Evolutionary conservation across 2,329 filamentous ascomycete genomes (phyloP).

Genomic region (Incumbomyces lentus): DNA sequence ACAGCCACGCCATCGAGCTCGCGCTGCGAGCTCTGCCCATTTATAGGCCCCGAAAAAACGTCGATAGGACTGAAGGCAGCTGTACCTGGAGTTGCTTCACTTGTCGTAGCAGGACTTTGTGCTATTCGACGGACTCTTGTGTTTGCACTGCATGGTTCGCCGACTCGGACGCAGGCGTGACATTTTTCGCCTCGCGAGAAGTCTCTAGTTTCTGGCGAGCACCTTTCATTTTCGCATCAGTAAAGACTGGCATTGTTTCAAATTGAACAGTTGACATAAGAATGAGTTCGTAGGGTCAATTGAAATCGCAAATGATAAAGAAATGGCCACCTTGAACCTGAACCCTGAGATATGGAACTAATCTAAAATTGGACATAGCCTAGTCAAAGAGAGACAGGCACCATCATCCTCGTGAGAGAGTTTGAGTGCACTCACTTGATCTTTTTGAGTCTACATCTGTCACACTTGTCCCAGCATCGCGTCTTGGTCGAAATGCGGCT

Average conservation of each 20-base stretch:
- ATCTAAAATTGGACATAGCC: neutral
- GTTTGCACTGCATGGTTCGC: neutral
- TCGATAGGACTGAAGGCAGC: neutral
- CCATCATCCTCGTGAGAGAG: too few relatives aligned
- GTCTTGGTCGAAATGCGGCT: neutral
- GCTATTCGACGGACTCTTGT: neutral
- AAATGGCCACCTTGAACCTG: too few relatives aligned
- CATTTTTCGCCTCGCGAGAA: constrained; percentile 1
- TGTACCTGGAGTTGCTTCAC: neutral
- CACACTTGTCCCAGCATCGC: neutral
- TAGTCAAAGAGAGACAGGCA: too few relatives aligned
- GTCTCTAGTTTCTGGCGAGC: constrained; percentile 1
- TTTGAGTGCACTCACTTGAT: neutral
- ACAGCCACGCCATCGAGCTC: too few relatives aligned
- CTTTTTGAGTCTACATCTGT: neutral
- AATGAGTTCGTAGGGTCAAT: neutral
- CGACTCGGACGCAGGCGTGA: neutral
- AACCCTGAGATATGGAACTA: too few relatives aligned
- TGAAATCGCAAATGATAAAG: too few relatives aligned
- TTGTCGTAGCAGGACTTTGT: neutral
- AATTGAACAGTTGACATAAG: neutral
- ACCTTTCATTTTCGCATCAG: neutral
- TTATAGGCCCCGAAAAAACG: neutral
- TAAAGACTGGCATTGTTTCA: neutral
- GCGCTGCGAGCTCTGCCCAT: too few relatives aligned